Evolutionary conservation across 106 monocot genomes (phyloP), one percentile per base, ranked within the genome.

Genomic region (Phalaenopsis aphrodite): DNA sequence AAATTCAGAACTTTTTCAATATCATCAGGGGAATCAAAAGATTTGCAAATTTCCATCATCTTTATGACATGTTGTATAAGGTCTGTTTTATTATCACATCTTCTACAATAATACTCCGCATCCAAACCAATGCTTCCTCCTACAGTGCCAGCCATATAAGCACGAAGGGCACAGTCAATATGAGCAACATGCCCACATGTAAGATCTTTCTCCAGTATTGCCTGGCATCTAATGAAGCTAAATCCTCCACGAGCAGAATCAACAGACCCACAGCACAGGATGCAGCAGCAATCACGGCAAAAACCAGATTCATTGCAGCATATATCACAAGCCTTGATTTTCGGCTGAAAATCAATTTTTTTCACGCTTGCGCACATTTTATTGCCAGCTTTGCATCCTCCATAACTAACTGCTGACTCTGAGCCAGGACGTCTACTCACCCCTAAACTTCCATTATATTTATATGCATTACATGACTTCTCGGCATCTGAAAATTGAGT

Each of bases 171-270:
- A 80, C 95, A 95, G 30, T 92, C 90, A 42, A 92, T 21, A 79
- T 95, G 95, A 49, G 92, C 90, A 75, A 83, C 80, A 87, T 95
- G 95, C 37, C 95, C 95, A 82, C 95, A 95, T 2, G 86, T 83
- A 72, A 72, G 68, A 1, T 82, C 82, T 42, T 84, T 81, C 79
- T 89, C 84, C 37, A 88, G 75, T 36, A 41, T 80, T 49, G 87
- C 91, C 76, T 87, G 87, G 77, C 95, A 95, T 84, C 80, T 92
- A 55, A 95, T 82, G 79, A 79, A 92, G 79, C 75, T 80, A 66
- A 81, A 92, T 71, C 87, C 85, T 76, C 78, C 87, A 76, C 83
- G 78, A 8, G 80, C 78, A 75, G 41, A 86, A 81, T 92, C 95
- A 75, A 95, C 79, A 47, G 75, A 77, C 41, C 57, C 79, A 72